phyloP scores from a whole-genome alignment of 306 rosid species.

The Sicyos edulis region DNA sequence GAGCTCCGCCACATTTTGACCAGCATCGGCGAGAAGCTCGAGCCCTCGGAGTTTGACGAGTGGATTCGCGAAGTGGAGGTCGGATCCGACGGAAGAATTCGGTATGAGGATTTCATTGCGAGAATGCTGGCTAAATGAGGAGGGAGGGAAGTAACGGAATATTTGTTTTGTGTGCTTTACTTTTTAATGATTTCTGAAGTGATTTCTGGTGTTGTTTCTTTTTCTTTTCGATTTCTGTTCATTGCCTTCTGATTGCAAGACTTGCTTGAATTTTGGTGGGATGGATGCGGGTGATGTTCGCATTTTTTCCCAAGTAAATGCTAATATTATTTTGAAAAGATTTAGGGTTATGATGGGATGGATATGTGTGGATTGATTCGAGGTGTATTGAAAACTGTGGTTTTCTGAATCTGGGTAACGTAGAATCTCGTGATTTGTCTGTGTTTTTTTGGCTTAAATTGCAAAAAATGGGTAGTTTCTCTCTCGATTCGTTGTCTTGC shows the following conservation, averaged over 20 bases:
- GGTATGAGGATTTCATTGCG: constrained; percentile 91
- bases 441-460: constrained; percentile 7
- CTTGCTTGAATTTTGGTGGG: constrained; percentile 32
- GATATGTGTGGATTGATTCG: constrained; percentile 11
- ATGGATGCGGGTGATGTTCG: constrained; percentile 19
- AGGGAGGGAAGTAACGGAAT: constrained; percentile 19
- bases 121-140: constrained; percentile 94
- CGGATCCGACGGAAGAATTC: constrained; percentile 82
- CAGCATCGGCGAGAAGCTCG: constrained; percentile 93
- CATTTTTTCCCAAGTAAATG: constrained; percentile 27
- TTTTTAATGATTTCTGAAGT: constrained; percentile 18
- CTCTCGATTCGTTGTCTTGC: background rate
- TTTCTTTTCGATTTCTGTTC: constrained; percentile 1
- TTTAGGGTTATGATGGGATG: constrained; percentile 18
- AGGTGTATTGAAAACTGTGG: constrained; percentile 18
- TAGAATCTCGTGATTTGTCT: constrained; percentile 11
- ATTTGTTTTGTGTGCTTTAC: constrained; percentile 23
- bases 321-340: constrained; percentile 20
- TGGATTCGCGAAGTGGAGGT: constrained; percentile 98
- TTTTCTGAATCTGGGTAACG: constrained; percentile 14
- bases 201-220: constrained; percentile 21
- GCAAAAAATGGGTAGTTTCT: background rate
- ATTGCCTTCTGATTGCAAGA: constrained; percentile 14
- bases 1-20: constrained; percentile 96
- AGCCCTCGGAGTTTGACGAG: constrained; percentile 91